A percentile compares a stretch with the other conserved stretches of the same genome.
These are phyloP conservation scores for Lepidopterella palustris DNA, from an alignment of 495 filamentous ascomycete genomes.

Conservation along the genomic window DNA sequence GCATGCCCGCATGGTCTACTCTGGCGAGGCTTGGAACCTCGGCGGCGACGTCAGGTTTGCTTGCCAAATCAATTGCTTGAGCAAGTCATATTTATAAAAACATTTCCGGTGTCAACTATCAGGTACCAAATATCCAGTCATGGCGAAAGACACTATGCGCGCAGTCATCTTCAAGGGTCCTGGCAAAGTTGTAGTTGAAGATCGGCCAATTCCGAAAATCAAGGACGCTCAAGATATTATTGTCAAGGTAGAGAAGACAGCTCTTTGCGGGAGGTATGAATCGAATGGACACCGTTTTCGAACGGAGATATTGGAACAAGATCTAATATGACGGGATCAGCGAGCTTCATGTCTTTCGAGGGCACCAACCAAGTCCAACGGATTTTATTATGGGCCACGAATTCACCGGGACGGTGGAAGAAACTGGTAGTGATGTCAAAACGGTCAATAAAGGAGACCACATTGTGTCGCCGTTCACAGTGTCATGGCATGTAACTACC, in stretches of 20 bases:
- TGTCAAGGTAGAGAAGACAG: slow-evolving; percentile 78
- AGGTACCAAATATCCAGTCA: slow-evolving; percentile 5
- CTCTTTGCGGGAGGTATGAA: slow-evolving; percentile 81
- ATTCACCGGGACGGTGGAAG: slow-evolving; percentile 70
- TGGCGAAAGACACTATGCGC: slow-evolving; percentile 49
- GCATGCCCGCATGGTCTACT: neutral
- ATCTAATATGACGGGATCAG: slow-evolving; percentile 38
- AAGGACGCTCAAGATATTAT: slow-evolving; percentile 69
- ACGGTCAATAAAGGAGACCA: slow-evolving; percentile 64
- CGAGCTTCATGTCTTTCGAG: slow-evolving; percentile 86
- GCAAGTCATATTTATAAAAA: neutral
- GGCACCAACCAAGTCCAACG: slow-evolving; percentile 58
- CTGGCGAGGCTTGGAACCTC: neutral
- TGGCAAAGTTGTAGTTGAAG: slow-evolving; percentile 54
- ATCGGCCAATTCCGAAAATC: slow-evolving; percentile 61
- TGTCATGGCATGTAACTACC: slow-evolving; percentile 61
- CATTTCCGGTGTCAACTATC: too few relatives aligned
- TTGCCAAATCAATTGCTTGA: neutral
- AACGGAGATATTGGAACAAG: neutral
- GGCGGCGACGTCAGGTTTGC: neutral
- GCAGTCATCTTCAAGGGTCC: slow-evolving; percentile 66
- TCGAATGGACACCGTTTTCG: neutral
- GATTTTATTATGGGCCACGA: slow-evolving; percentile 77
- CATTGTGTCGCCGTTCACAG: slow-evolving; percentile 64
- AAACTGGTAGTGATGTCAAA: slow-evolving; percentile 61